A percentile compares a stretch with the other conserved stretches of the same genome.
These are phyloP conservation scores for Ascochyta rabiei DNA, from an alignment of 2,329 filamentous ascomycete genomes.

Conservation along the genomic window DNA sequence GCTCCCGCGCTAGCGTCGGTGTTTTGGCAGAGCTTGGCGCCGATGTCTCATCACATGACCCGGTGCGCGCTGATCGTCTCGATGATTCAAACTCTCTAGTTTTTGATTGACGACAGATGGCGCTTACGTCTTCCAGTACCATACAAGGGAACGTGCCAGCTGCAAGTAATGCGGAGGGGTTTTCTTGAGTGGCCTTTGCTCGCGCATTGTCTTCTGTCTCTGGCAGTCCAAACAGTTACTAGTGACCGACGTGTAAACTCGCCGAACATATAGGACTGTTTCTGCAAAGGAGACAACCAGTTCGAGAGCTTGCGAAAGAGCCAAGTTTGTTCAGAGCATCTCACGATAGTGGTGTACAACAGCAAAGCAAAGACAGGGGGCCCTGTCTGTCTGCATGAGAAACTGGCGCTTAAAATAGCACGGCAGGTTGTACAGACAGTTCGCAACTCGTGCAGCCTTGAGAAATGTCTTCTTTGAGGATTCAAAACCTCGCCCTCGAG, in stretches of 20 bases:
- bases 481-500: not conserved
- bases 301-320: not conserved
- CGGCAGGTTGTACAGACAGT: not conserved
- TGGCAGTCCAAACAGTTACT: not conserved
- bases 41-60: conserved; percentile 6
- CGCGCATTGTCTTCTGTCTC: not conserved
- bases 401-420: conserved; percentile 12
- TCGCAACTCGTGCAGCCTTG: not conserved
- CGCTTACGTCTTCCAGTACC: not conserved
- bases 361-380: not conserved
- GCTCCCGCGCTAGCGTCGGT: conserved; percentile 16
- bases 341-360: conserved; percentile 1
- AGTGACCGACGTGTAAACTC: not conserved
- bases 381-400: conserved; percentile 13
- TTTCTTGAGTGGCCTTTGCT: not conserved
- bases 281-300: too few relatives aligned
- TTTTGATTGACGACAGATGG: not conserved
- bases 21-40: not conserved
- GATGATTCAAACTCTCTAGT: not conserved
- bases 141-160: not conserved
- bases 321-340: not conserved
- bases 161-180: not conserved
- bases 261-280: not conserved
- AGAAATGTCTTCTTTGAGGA: not conserved
- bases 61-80: not conserved